A percentile compares a stretch with the other conserved stretches of the same genome.
phyloP scores from a whole-genome alignment of 768 basidiomycete species.

The Termitomyces sp. region DNA sequence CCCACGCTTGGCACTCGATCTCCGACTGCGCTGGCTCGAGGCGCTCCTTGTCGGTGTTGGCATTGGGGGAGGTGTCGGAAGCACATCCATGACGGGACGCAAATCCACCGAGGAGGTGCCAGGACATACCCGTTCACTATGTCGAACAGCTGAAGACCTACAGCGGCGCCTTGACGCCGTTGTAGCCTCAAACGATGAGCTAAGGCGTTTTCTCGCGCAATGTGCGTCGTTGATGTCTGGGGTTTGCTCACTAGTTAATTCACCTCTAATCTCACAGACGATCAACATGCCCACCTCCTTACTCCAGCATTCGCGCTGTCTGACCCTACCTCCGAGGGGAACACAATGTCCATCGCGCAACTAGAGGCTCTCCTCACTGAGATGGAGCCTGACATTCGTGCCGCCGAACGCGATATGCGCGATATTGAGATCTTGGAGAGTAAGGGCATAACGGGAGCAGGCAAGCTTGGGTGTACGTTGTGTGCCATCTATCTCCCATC shows the following conservation, averaged over 20 bases:
- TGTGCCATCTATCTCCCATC: neutral
- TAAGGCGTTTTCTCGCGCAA: conserved; percentile 70
- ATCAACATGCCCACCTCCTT: conserved; percentile 70
- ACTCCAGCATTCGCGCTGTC: conserved; percentile 73
- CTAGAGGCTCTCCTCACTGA: conserved; percentile 69
- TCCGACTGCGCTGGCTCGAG: conserved; percentile 78
- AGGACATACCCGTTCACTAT: conserved; percentile 46
- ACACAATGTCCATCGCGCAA: conserved; percentile 60
- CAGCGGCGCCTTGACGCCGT: conserved; percentile 53
- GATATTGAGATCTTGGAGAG: conserved; percentile 71
- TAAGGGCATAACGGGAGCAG: conserved; percentile 69
- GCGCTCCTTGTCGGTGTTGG: conserved; percentile 64
- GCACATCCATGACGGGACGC: conserved; percentile 11
- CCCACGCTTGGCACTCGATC: conserved; percentile 65
- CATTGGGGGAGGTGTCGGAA: conserved; percentile 15
- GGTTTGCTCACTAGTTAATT: neutral
- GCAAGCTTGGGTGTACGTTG: conserved; percentile 61
- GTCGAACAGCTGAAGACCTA: conserved; percentile 56
- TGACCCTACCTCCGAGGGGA: conserved; percentile 41
- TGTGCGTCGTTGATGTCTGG: conserved; percentile 41
- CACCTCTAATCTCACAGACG: conserved; percentile 42
- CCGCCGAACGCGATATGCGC: conserved; percentile 77
- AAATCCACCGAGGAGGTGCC: conserved; percentile 33
- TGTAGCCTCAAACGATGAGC: conserved; percentile 65
- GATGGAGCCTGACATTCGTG: conserved; percentile 82